Conservation (phyloP, 2,329 filamentous ascomycete species). For the Phialophora expanda region DNA sequence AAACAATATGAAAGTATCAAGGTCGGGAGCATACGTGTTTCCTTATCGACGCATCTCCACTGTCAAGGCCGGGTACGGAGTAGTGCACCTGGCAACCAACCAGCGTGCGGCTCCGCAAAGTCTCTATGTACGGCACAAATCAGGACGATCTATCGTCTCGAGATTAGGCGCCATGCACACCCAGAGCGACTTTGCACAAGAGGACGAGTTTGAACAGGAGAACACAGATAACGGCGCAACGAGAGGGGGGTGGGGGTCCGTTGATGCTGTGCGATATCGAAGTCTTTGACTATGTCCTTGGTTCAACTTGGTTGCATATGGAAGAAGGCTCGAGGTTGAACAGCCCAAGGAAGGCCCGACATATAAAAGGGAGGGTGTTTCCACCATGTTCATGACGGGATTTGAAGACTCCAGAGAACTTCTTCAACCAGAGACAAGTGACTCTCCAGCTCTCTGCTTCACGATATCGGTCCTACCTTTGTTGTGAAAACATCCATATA, state of each 20-base stretch:
- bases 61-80: not conserved
- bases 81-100: conserved; percentile 5
- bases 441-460: not conserved
- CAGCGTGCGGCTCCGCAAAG: conserved; percentile 12
- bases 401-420: not conserved
- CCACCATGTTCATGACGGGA: not conserved
- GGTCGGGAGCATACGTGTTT: not conserved
- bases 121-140: not conserved
- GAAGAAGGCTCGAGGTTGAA: not conserved
- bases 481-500: not conserved
- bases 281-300: not conserved
- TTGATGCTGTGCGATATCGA: conserved; percentile 1
- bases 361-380: not conserved
- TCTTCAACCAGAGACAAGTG: not conserved
- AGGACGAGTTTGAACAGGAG: conserved; percentile 1
- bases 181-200: not conserved
- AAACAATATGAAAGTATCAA: not conserved
- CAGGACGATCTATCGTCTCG: conserved; percentile 11
- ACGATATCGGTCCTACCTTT: not conserved
- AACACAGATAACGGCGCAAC: not conserved
- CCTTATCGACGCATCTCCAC: conserved; percentile 1
- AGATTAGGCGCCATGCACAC: too few relatives aligned
- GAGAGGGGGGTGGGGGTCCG: not conserved
- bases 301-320: conserved; percentile 1
- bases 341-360: not conserved